Conservation (phyloP, 768 basidiomycete genomes). For the Tremella yokohamensis region DNA sequence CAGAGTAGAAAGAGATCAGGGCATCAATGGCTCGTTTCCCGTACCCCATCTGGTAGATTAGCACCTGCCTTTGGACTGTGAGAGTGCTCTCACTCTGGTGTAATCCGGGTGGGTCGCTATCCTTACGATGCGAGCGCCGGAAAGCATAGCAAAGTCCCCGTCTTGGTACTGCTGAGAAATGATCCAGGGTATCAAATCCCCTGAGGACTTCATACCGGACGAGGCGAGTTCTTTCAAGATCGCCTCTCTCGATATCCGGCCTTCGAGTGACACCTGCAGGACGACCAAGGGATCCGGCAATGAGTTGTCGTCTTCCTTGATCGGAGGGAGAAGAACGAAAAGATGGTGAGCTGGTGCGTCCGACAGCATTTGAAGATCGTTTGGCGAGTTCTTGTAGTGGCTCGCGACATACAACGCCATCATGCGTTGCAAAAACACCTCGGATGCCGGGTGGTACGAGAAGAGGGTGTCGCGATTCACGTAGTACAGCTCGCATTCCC, state of each 20-base stretch:
- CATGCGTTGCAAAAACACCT: slow-evolving; percentile 95
- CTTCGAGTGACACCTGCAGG: slow-evolving; percentile 91
- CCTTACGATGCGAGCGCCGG: slow-evolving; percentile 84
- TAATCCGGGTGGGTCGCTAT: slow-evolving; percentile 97
- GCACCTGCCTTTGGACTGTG: not conserved
- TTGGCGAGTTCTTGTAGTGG: slow-evolving; percentile 99
- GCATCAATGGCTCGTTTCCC: slow-evolving; percentile 82
- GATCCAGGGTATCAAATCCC: slow-evolving; percentile 98
- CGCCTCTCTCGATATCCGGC: slow-evolving; percentile 76
- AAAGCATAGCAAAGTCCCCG: slow-evolving; percentile 82
- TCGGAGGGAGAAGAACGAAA: slow-evolving; percentile 89
- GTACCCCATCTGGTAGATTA: slow-evolving; percentile 77
- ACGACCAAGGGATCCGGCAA: slow-evolving; percentile 95
- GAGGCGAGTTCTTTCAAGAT: slow-evolving; percentile 82
- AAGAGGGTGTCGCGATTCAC: slow-evolving; percentile 94
- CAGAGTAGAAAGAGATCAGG: slow-evolving; percentile 85
- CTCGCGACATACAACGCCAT: slow-evolving; percentile 96
- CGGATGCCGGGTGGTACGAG: slow-evolving; percentile 95
- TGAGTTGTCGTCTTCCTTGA: slow-evolving; percentile 81
- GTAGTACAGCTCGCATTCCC: slow-evolving; percentile 88
- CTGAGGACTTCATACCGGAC: slow-evolving; percentile 72
- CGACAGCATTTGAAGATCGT: slow-evolving; percentile 93
- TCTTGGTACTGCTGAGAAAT: slow-evolving; percentile 90
- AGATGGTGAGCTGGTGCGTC: slow-evolving; percentile 96
- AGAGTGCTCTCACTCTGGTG: slow-evolving; percentile 73